phyloP scores from a whole-genome alignment of 2,329 filamentous ascomycete species.

The Phaeosphaeria sp. region DNA sequence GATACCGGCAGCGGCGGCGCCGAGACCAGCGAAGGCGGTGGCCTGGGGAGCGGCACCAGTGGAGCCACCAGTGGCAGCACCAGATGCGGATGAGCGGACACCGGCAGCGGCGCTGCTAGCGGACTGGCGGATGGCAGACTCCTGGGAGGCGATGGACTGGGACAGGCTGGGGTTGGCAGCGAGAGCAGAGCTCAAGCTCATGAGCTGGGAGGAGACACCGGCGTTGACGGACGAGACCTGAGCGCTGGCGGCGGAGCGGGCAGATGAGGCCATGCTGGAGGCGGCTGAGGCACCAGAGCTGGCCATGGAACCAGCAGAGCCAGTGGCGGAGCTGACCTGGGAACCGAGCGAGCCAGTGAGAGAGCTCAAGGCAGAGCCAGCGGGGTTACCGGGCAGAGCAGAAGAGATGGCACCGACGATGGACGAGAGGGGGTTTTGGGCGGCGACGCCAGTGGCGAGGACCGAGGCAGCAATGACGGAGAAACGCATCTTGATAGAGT shows the following conservation, averaged over 20 bases:
- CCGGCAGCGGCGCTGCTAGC: constrained; percentile 15
- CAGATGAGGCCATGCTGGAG: constrained; percentile 15
- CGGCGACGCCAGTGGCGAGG: constrained; percentile 38
- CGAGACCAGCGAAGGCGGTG: constrained; percentile 38
- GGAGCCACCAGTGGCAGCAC: constrained; percentile 19
- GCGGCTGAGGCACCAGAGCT: constrained; percentile 8
- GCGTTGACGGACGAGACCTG: constrained; percentile 19
- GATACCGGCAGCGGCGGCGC: constrained; percentile 40
- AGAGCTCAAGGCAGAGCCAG: constrained; percentile 11
- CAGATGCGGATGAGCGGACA: constrained; percentile 15
- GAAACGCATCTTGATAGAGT: constrained; percentile 46
- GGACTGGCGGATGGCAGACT: constrained; percentile 7
- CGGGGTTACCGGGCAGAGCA: no score
- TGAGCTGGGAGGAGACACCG: constrained; percentile 17
- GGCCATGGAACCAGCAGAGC: constrained; percentile 12
- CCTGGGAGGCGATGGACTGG: neutral
- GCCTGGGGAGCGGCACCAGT: constrained; percentile 14
- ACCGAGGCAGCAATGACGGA: constrained; percentile 37
- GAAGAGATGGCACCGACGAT: constrained; percentile 21
- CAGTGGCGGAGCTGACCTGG: constrained; percentile 7
- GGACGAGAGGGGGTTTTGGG: constrained; percentile 39
- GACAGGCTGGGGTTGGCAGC: constrained; percentile 11
- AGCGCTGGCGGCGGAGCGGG: constrained; percentile 11
- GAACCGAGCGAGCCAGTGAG: neutral
- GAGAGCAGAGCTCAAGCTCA: constrained; percentile 21